These are phyloP conservation scores for Pseudonectria foliicola DNA, from an alignment of 2,329 filamentous ascomycete species.

Conservation along the genomic window DNA sequence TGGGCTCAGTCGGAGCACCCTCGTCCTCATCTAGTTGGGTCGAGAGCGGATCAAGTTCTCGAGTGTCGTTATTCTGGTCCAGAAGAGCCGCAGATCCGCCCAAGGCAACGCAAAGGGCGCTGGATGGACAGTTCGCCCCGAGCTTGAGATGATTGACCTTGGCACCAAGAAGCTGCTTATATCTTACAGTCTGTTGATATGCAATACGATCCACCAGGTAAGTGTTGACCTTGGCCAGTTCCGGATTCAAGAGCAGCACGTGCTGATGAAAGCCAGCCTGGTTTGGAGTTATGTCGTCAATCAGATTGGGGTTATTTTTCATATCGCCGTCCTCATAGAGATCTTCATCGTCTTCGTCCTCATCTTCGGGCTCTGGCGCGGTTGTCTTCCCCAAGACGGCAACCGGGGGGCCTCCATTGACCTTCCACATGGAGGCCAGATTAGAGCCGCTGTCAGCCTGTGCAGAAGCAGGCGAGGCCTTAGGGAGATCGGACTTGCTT, in stretches of 20 bases:
- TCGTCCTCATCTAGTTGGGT: slow-evolving; percentile 54
- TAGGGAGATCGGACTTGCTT: slow-evolving; percentile 48
- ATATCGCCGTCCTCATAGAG: slow-evolving; percentile 51
- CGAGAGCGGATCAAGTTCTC: slow-evolving; percentile 49
- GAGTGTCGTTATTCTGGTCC: slow-evolving; percentile 51
- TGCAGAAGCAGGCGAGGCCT: slow-evolving; percentile 23
- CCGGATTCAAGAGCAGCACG: slow-evolving; percentile 66
- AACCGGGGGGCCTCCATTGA: slow-evolving; percentile 47
- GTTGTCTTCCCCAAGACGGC: slow-evolving; percentile 35
- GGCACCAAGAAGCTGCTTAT: slow-evolving; percentile 65
- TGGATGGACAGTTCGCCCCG: slow-evolving; percentile 55
- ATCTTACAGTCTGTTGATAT: slow-evolving; percentile 71
- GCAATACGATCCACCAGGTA: slow-evolving; percentile 76
- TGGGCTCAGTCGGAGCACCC: slow-evolving; percentile 60
- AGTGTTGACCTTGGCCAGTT: slow-evolving; percentile 45
- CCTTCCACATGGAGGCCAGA: slow-evolving; percentile 45
- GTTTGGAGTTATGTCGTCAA: slow-evolving; percentile 64
- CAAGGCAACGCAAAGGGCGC: slow-evolving; percentile 54
- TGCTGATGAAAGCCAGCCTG: slow-evolving; percentile 71
- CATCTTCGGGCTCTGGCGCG: slow-evolving; percentile 30
- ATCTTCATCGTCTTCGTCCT: slow-evolving; percentile 55
- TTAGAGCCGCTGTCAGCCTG: slow-evolving; percentile 34
- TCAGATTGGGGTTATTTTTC: slow-evolving; percentile 55
- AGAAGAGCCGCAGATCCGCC: slow-evolving; percentile 60
- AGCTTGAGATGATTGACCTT: slow-evolving; percentile 63